Evolutionary conservation across 306 rosid species (phyloP).

Genomic region (Casuarina equisetifolia): DNA sequence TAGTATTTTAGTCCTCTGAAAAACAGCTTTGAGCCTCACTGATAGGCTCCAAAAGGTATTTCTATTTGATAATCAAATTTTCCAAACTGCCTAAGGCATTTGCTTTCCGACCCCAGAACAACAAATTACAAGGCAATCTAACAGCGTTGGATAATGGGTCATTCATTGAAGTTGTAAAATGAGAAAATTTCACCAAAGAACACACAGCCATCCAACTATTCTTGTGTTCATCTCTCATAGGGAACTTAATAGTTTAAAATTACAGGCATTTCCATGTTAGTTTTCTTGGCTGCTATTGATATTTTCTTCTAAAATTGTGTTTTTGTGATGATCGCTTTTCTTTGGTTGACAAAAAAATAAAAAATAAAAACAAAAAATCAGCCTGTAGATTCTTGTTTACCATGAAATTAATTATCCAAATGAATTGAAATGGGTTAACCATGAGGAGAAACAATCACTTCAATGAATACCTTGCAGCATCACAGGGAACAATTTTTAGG

Average conservation of each 20-base stretch:
- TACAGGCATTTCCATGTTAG: not conserved
- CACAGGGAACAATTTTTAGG: not conserved
- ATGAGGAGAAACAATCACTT: not conserved
- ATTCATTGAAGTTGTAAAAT: not conserved
- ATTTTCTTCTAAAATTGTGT: not conserved
- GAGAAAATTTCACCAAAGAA: not conserved
- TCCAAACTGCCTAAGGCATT: not conserved
- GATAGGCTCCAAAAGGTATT: not conserved
- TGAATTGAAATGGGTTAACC: not conserved
- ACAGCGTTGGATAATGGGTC: too few relatives aligned
- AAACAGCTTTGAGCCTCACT: not conserved
- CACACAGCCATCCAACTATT: not conserved
- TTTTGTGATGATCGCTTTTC: not conserved
- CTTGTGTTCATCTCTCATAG: not conserved
- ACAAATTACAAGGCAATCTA: not conserved
- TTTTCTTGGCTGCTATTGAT: not conserved
- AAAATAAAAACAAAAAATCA: not conserved
- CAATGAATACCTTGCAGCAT: not conserved
- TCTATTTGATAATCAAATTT: not conserved
- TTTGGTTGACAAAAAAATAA: not conserved
- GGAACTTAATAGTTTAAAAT: not conserved
- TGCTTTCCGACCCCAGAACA: not conserved
- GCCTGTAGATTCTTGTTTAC: not conserved
- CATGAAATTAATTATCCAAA: not conserved
- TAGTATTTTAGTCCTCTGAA: not conserved